Evolutionary conservation across 768 basidiomycete genomes (phyloP), one percentile per base, ranked within the genome.

Genomic region (Lentinula boryana): DNA sequence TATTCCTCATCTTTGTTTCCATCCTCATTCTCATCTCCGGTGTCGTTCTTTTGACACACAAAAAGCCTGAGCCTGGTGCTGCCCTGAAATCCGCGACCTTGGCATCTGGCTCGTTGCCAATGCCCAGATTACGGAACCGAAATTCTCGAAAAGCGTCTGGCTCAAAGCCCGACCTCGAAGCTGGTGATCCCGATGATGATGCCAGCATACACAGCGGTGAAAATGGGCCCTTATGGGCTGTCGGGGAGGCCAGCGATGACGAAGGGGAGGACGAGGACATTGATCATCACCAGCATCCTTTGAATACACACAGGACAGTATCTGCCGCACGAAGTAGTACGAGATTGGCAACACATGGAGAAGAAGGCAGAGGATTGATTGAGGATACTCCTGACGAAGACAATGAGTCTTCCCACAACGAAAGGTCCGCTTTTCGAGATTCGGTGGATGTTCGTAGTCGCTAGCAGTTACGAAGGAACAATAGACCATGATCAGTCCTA

Each of bases 1-100:
- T 98, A 50, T 88, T 93, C 76, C 80, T 93, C 50, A 91, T 96
- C 62, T 94, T 92, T 68, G 73, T 86, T 43, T 95, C 94, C 1
- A 95, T 98, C 66, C 73, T 86, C 48, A 80, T 97, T 46, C 86
- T 98, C 58, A 88, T 98, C 49, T 85, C 82, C 0, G 95, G 96
- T 9, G 96, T 98, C 56, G 89, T 95, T n/a, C 83, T 98, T 1
- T 79, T 98, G 27, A 95, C 94, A 3, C 86, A 91, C 75, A 95
- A 98, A 78, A 94, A 95, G 67, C 88, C 93, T 0, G 89, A 91
- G 70, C 75, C 79, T 54, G 66, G 69, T 35, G 64, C 69, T 57
- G 65, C 69, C 62, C 70, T 74, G 10, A 49, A 65, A 63, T 70
- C 60, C 68, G 75, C 63, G n/a, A 65, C 61, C 16, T 69, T 74